Conservation (phyloP, 2,329 filamentous ascomycete species). For the Penicillium sp. region DNA sequence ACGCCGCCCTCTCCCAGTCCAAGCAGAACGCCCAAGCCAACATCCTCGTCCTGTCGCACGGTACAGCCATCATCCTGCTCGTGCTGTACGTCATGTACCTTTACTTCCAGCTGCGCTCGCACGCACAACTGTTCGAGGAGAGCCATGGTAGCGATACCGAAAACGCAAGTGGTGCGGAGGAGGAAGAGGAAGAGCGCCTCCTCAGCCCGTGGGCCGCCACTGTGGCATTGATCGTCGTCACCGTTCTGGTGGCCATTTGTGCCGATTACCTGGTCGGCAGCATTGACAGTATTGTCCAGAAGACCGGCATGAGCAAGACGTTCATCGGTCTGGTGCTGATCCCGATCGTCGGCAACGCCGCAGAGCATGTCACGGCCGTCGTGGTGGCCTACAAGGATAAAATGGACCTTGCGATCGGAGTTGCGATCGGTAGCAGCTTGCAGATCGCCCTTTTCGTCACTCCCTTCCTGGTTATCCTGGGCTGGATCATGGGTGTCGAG, state of each 20-base stretch:
- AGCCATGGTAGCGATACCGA: slow-evolving; percentile 44
- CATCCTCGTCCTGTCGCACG: slow-evolving; percentile 70
- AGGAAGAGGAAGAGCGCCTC: slow-evolving; percentile 52
- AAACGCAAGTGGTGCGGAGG: slow-evolving; percentile 24
- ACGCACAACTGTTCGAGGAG: slow-evolving; percentile 68
- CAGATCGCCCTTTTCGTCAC: slow-evolving; percentile 82
- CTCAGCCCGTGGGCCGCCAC: slow-evolving; percentile 64
- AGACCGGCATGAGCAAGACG: slow-evolving; percentile 70
- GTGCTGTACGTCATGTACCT: slow-evolving; percentile 74
- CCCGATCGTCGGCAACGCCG: slow-evolving; percentile 76
- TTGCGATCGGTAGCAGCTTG: slow-evolving; percentile 77
- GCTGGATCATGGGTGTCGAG: slow-evolving; percentile 69
- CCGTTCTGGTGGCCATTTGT: slow-evolving; percentile 68
- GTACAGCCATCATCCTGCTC: slow-evolving; percentile 72
- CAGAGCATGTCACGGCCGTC: slow-evolving; percentile 77
- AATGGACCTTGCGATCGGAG: slow-evolving; percentile 67
- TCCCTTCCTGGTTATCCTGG: slow-evolving; percentile 74
- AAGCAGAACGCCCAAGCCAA: slow-evolving; percentile 44
- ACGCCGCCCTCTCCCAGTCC: slow-evolving; percentile 58
- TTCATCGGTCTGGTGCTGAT: slow-evolving; percentile 79
- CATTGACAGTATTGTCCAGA: slow-evolving; percentile 69
- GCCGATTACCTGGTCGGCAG: slow-evolving; percentile 76
- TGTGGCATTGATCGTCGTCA: slow-evolving; percentile 67
- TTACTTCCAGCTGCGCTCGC: slow-evolving; percentile 73
- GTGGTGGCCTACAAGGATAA: slow-evolving; percentile 75